These are phyloP conservation scores for Aurantiochytrium sp. DNA, from an alignment of 108 stramenopile genomes.

Conservation along the genomic window DNA sequence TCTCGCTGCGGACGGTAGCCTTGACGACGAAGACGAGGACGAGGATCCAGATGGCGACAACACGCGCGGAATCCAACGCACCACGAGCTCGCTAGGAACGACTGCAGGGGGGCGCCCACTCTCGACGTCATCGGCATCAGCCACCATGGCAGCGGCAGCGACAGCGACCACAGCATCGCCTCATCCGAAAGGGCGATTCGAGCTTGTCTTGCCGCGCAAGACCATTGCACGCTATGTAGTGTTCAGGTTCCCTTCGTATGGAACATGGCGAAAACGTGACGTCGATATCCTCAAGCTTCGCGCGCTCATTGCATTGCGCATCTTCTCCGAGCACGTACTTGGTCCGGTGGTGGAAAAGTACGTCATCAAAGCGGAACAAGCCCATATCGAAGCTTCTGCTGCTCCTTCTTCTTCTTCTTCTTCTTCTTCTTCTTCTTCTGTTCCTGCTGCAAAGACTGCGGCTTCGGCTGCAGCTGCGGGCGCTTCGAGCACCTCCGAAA, in stretches of 20 bases:
- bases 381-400: no score
- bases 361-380: background rate
- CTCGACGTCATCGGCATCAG: no score
- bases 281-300: constrained; percentile 7
- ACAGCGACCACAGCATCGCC: background rate
- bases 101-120: no score
- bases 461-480: no score
- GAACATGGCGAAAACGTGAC: background rate
- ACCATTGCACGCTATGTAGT: background rate
- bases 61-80: background rate
- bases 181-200: background rate
- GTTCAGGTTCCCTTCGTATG: background rate
- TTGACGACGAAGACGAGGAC: background rate
- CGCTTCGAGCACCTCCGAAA: no score
- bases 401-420: no score
- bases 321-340: background rate
- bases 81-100: background rate
- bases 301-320: constrained; percentile 6
- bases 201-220: background rate
- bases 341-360: background rate
- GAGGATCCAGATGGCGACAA: background rate
- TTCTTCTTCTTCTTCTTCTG: no score
- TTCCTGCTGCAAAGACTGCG: no score
- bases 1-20: background rate
- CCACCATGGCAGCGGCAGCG: no score